phyloP scores from a whole-genome alignment of 208 protist genomes.

The Leishmania amazonensis region DNA sequence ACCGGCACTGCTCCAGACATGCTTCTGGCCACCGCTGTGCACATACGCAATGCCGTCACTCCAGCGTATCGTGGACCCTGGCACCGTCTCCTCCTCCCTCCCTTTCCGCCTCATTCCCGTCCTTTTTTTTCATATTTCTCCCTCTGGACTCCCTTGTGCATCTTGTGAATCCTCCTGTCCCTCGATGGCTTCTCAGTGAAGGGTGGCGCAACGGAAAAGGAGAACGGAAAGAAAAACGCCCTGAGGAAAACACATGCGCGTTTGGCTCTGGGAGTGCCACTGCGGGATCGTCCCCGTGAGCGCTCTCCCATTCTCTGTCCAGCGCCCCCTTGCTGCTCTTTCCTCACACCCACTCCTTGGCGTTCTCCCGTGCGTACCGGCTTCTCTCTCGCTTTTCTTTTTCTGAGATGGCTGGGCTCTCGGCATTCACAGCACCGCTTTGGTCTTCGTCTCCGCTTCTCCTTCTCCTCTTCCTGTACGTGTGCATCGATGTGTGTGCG shows the following conservation, averaged over 20 bases:
- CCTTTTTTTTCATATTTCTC: neutral
- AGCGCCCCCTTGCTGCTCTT: no score
- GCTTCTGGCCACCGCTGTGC: neutral
- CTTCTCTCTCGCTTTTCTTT: neutral
- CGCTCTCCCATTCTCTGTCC: neutral
- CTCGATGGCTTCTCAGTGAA: conserved; percentile 5
- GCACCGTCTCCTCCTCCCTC: neutral
- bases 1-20: neutral
- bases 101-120: neutral
- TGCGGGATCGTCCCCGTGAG: neutral
- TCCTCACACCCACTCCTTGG: no score
- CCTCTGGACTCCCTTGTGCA: neutral
- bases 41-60: neutral
- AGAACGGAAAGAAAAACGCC: no score
- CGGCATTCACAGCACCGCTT: neutral
- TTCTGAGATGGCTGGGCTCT: neutral
- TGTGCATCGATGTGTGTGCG: no score
- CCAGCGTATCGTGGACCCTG: no score
- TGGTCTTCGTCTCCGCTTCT: neutral
- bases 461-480: neutral
- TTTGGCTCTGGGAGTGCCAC: neutral
- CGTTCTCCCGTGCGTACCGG: no score
- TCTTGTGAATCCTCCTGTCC: neutral
- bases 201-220: no score
- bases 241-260: neutral